Conservation (phyloP, 23 red algal genomes). For the Gracilaria gracilis region DNA sequence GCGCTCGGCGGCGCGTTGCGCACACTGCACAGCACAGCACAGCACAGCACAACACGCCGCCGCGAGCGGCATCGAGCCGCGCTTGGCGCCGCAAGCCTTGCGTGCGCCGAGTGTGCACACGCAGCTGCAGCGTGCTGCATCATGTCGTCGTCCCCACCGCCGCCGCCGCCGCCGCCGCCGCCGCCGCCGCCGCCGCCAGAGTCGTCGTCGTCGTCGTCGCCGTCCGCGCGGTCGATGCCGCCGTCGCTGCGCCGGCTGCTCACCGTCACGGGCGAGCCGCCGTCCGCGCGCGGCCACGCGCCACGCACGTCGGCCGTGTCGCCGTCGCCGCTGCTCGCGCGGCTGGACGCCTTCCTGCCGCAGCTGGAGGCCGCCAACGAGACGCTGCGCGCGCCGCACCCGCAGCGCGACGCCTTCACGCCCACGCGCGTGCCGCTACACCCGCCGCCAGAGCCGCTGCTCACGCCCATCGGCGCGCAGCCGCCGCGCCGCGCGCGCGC, state of each 20-base stretch:
- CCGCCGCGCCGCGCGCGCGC: background rate
- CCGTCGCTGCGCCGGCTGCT: slow-evolving; percentile 13
- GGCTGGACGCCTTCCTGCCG: slow-evolving; percentile 43
- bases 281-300: background rate
- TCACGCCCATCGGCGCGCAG: background rate
- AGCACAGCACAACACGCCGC: too few species aligned
- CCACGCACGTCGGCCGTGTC: slow-evolving; percentile 6
- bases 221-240: background rate
- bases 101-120: too few species aligned
- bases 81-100: too few species aligned
- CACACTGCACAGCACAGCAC: too few species aligned
- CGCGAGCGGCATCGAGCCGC: too few species aligned
- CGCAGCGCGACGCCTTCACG: background rate
- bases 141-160: background rate
- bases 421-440: background rate
- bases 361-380: slow-evolving; percentile 30
- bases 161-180: background rate
- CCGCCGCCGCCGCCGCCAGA: background rate
- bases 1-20: too few species aligned
- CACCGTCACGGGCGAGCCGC: background rate
- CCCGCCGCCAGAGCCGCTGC: background rate
- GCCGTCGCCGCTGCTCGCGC: slow-evolving; percentile 26
- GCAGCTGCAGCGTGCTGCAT: too few species aligned
- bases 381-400: background rate
- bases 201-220: background rate